phyloP scores from a whole-genome alignment of 1,284 basidiomycete genomes.

The Chalciporus sp. region DNA sequence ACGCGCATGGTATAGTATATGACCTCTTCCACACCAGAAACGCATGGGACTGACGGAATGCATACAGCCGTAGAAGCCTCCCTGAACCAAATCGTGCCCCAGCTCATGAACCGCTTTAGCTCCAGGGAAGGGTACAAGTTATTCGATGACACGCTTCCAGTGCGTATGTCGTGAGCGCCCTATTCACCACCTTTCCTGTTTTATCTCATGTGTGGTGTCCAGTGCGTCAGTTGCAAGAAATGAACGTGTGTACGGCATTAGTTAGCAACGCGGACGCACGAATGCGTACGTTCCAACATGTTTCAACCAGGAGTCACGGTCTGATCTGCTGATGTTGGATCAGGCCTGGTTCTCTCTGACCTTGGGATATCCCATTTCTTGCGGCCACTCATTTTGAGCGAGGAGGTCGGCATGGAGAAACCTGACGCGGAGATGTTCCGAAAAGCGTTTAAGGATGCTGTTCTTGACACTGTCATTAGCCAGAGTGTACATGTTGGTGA shows the following conservation, averaged over 20 bases:
- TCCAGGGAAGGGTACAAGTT: constrained; percentile 69
- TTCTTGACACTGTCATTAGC: constrained; percentile 31
- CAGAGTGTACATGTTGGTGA: constrained; percentile 74
- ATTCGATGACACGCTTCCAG: constrained; percentile 63
- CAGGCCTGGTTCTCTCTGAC: constrained; percentile 59
- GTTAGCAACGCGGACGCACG: constrained; percentile 73
- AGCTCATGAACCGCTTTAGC: constrained; percentile 65
- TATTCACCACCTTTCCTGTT: neutral
- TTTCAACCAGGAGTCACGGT: neutral
- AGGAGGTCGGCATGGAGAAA: constrained; percentile 68
- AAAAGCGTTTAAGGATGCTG: constrained; percentile 38
- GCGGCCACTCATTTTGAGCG: constrained; percentile 61
- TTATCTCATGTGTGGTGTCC: constrained; percentile 10
- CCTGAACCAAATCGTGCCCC: constrained; percentile 53
- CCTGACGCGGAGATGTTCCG: constrained; percentile 61
- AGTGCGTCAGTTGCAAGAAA: constrained; percentile 51
- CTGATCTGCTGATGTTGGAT: constrained; percentile 1
- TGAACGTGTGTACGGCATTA: constrained; percentile 55
- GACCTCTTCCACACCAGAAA: constrained; percentile 24
- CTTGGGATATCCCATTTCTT: constrained; percentile 54
- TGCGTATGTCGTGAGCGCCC: constrained; percentile 46
- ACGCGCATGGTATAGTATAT: constrained; percentile 53
- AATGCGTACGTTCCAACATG: constrained; percentile 51
- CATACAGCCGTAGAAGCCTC: constrained; percentile 52
- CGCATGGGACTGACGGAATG: constrained; percentile 16